A percentile compares a stretch with the other conserved stretches of the same genome.
Conservation (phyloP, 202 grass and related monocot species). For the Zoysia matrella region DNA sequence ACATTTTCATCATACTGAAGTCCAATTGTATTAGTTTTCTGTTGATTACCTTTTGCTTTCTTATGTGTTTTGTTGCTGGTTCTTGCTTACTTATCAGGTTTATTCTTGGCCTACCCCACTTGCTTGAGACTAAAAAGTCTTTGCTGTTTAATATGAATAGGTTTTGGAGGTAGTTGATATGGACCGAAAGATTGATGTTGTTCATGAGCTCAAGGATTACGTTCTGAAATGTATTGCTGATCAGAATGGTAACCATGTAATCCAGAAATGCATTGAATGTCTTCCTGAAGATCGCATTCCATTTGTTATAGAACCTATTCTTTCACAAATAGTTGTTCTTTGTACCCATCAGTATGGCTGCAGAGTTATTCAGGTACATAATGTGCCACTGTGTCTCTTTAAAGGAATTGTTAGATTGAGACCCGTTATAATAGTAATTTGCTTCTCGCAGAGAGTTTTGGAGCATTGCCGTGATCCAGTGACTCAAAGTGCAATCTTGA, state of each 20-base stretch:
- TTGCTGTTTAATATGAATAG: conserved; percentile 38
- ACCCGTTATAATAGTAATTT: not conserved
- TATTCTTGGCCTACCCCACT: too few relatives aligned
- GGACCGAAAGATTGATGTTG: conserved; percentile 58
- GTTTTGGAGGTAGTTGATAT: conserved; percentile 76
- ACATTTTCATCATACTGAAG: not conserved
- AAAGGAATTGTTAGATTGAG: not conserved
- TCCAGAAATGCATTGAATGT: conserved; percentile 84
- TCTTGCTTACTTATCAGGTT: not conserved
- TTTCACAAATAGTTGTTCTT: conserved; percentile 52
- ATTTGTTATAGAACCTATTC: conserved; percentile 65
- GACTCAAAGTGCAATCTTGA: conserved; percentile 66
- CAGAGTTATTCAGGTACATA: conserved; percentile 73
- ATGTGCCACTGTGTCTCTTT: not conserved
- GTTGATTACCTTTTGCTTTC: not conserved
- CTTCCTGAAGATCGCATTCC: conserved; percentile 67
- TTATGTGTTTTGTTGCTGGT: not conserved
- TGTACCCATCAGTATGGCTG: conserved; percentile 85
- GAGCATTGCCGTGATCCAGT: conserved; percentile 65
- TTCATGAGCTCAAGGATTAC: conserved; percentile 58
- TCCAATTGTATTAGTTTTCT: not conserved
- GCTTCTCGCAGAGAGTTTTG: conserved; percentile 61
- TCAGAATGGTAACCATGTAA: conserved; percentile 88
- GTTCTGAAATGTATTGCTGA: conserved; percentile 69
- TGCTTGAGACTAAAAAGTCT: not conserved